Evolutionary conservation across 2,329 filamentous ascomycete species (phyloP), one percentile per base, ranked within the genome.

Genomic region (Fusarium keratoplasticum): DNA sequence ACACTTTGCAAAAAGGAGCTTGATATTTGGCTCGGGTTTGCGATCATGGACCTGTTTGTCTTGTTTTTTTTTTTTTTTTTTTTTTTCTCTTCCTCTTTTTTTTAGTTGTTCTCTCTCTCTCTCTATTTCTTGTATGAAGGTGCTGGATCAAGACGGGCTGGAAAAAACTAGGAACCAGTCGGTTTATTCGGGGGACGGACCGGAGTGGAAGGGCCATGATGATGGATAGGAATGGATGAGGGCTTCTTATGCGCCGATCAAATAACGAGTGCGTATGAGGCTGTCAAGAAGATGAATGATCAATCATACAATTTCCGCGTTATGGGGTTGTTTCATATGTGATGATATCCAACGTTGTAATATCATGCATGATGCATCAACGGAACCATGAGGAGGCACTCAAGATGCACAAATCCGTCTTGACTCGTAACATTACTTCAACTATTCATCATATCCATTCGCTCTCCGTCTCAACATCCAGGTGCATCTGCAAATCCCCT

Each of bases 71-170:
- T 61, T 50, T 62, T 59, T 61, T 60, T 67, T 65, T 55, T 16
- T 58, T 42, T 61, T 50, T 62, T 59, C 61, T 59, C 13, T 59
- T 29, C 42, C 33, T 62, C 62, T 69, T 55, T 6, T 52, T 61
- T 52, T 64, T 68, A 36, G 47, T 57, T 31, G 7, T 52, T 65
- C 70, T 69, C 57, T 69, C 57, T 18, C 38, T 40, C n/a, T 42
- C 55, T 42, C 44, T 67, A 55, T 52, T 73, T 72, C 63, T 72
- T 74, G 71, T 74, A 74, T 74, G 71, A 74, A 66, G 64, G 68
- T 61, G 61, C 71, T 69, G 71, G 64, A 74, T 35, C 66, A 69
- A 61, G 61, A 74, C 68, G 52, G 54, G 61, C 71, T 73, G 71
- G 58, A 63, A 72, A 72, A 68, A 47, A 57, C 16, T 50, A 50